Conservation (phyloP, 176 grass and related monocot species). For the Oryza longistaminata region DNA sequence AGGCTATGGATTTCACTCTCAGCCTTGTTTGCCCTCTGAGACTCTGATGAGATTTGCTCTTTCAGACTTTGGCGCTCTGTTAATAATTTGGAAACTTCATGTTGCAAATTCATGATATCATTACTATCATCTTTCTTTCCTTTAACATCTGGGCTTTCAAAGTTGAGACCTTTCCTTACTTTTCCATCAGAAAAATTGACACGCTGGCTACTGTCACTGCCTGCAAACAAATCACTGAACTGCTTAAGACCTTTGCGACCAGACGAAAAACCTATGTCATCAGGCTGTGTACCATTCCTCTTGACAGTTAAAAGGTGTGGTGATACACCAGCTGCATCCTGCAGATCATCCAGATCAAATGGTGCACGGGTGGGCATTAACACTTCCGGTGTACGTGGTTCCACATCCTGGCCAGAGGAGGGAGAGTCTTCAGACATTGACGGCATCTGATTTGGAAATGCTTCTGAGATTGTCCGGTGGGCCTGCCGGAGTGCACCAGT, state of each 20-base stretch:
- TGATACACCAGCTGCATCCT: slow-evolving; percentile 42
- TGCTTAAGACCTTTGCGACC: slow-evolving; percentile 56
- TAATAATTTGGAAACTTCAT: slow-evolving; percentile 55
- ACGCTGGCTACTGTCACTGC: slow-evolving; percentile 21
- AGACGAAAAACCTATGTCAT: slow-evolving; percentile 40
- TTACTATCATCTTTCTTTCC: slow-evolving; percentile 41
- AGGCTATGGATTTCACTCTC: slow-evolving; percentile 54
- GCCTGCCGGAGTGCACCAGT: slow-evolving; percentile 57
- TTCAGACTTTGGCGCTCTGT: slow-evolving; percentile 50
- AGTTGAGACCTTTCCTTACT: slow-evolving; percentile 48
- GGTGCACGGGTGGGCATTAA: slow-evolving; percentile 6
- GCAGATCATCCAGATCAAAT: slow-evolving; percentile 56
- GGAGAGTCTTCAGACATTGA: slow-evolving; percentile 49
- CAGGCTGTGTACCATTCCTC: slow-evolving; percentile 55
- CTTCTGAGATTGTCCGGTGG: slow-evolving; percentile 70
- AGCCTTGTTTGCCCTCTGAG: slow-evolving; percentile 53
- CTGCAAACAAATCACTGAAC: slow-evolving; percentile 52
- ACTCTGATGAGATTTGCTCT: slow-evolving; percentile 51
- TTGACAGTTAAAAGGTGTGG: slow-evolving; percentile 40
- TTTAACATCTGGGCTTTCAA: slow-evolving; percentile 45
- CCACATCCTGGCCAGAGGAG: slow-evolving; percentile 34
- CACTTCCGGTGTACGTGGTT: slow-evolving; percentile 53
- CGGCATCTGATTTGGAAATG: slow-evolving; percentile 59
- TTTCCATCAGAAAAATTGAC: slow-evolving; percentile 40
- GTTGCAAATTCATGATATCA: slow-evolving; percentile 43